These are phyloP conservation scores for Terfezia claveryi DNA, from an alignment of 495 filamentous ascomycete species.

Conservation along the genomic window DNA sequence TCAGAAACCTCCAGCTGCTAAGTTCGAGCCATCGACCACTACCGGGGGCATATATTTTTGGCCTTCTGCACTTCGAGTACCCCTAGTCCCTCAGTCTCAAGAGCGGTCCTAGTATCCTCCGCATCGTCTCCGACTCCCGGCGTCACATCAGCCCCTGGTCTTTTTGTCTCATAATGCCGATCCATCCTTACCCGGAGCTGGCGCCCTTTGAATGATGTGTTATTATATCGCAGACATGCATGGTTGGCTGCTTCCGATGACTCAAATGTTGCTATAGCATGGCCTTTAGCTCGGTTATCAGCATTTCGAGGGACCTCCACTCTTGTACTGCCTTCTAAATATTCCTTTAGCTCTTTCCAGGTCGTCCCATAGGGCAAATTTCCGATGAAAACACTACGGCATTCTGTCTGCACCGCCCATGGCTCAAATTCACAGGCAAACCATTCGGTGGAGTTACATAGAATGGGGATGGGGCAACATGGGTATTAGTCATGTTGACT, in stretches of 20 bases:
- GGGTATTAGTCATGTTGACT: no score
- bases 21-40: not conserved
- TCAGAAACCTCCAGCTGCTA: not conserved
- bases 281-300: conserved; percentile 8
- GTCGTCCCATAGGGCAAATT: conserved; percentile 8
- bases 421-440: conserved; percentile 9
- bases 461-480: conserved; percentile 2
- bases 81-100: no score
- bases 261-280: conserved; percentile 9
- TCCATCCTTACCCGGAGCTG: conserved; percentile 4
- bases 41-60: not conserved
- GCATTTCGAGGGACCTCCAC: conserved; percentile 10
- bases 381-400: conserved; percentile 10
- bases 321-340: conserved; percentile 4
- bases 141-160: not conserved
- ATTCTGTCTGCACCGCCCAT: conserved; percentile 10
- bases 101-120: no score
- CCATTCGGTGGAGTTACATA: conserved; percentile 5
- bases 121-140: no score
- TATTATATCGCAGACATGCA: conserved; percentile 8
- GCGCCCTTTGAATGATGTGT: conserved; percentile 7
- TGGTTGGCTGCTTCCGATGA: conserved; percentile 6
- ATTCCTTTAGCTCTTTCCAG: conserved; percentile 12
- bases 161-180: not conserved
- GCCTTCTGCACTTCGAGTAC: no score